Base-by-base conservation (phyloP, 2,329 filamentous ascomycete species). In the Penicillium palitans region DNA sequence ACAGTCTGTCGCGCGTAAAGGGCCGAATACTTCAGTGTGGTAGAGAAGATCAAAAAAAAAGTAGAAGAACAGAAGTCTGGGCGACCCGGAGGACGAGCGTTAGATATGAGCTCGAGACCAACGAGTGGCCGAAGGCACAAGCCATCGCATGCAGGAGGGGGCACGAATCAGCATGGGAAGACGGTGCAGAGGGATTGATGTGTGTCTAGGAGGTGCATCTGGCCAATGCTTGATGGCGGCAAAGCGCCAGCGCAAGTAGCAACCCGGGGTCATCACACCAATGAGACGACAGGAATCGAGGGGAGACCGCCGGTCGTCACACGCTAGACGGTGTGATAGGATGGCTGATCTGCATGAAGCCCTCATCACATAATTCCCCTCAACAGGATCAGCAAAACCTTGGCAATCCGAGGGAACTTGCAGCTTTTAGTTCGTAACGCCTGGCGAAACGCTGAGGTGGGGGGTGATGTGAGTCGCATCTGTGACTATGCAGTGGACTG, bases 311-410 rank as follows among this genome's bases (percentile, higher is more conserved):
- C 54, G 57, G 65, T 62, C 69, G 61, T 74, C 71, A 74, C 71
- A 72, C 70, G 59, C 71, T 73, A 72, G 63, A 47, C 60, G 39
- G 66, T 72, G 71, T 73, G 70, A 72, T 68, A 65, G 64, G 52
- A 56, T 55, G 55, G 54, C 49, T 46, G 67, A 70, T 72, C 71
- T 72, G 70, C 57, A 52, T 52, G 24, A 44, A 66, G 52, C 54
- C 19, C 55, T 35, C 56, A 60, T 48, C 62, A 65, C 61, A 45
- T 47, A 48, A 58, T 54, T 52, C 60, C 58, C 45, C 59, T 55
- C 56, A 31, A 27, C 24, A 29, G 24, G 39, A 42, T 48, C 39
- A 49, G 39, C 15, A 5, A n/a, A 25, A 25, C 35, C 44, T 45
- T 58, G 44, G 31, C 55, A 46, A 31, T 37, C 44, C 45, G 40